Conservation (phyloP, 257 asterid species). For the Ilex asprella region DNA sequence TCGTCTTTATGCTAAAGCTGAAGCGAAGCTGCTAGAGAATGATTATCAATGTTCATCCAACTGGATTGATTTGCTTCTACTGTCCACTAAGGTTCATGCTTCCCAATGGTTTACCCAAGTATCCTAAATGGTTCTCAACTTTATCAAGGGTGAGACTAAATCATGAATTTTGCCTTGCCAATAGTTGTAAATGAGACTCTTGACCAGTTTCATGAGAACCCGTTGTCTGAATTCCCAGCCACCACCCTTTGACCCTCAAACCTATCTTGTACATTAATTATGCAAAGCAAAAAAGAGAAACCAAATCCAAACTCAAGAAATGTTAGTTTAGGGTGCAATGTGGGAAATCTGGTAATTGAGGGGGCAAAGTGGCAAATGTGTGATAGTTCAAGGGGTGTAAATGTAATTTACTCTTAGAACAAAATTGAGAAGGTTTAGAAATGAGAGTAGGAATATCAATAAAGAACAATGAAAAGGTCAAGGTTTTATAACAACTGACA, state of each 20-base stretch:
- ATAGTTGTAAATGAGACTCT: conserved; percentile 36
- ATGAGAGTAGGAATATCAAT: too few species aligned
- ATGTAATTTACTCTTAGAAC: too few species aligned
- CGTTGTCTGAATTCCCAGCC: conserved; percentile 73
- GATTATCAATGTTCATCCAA: conserved; percentile 15
- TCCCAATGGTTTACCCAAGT: conserved; percentile 58
- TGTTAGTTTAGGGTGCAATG: too few species aligned
- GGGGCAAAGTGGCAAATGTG: too few species aligned
- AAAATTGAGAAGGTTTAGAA: too few species aligned
- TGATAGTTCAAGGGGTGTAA: too few species aligned
- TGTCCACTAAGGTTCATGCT: conserved; percentile 56
- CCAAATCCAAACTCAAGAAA: too few species aligned
- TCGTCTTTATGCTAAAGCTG: conserved; percentile 62
- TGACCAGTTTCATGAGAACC: conserved; percentile 52
- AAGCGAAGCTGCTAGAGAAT: conserved; percentile 43
- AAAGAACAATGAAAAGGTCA: too few species aligned
- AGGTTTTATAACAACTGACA: too few species aligned
- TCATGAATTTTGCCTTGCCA: conserved; percentile 53
- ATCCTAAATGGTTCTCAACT: conserved; percentile 49
- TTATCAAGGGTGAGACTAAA: conserved; percentile 55
- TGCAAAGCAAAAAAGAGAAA: too few species aligned
- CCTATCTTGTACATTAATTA: neutral
- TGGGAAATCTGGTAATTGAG: too few species aligned
- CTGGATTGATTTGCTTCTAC: conserved; percentile 38
- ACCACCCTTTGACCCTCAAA: conserved; percentile 20